A percentile compares a stretch with the other conserved stretches of the same genome.
Evolutionary conservation across 108 stramenopile species (phyloP).

Genomic region (Fragilariopsis cylindrus): DNA sequence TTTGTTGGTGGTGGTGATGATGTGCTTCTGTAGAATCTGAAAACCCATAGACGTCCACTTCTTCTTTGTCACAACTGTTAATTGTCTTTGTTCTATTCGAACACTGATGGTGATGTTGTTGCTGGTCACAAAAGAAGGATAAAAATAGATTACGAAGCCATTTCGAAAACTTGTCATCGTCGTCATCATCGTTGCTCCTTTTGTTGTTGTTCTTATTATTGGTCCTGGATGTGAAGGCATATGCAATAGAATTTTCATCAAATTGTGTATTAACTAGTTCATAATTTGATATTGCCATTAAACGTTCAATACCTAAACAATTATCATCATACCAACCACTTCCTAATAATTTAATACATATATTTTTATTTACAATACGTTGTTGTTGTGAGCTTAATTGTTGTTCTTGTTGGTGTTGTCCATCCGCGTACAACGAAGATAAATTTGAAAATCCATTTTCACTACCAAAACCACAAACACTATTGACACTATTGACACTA

Average conservation of each 20-base stretch:
- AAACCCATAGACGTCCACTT: background rate
- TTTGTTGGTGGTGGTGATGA: background rate
- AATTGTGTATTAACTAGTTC: background rate
- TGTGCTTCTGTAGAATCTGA: background rate
- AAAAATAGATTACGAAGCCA: background rate
- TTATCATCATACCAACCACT: slow-evolving; percentile 11
- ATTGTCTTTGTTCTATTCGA: background rate
- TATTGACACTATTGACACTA: no score
- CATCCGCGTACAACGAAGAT: no score
- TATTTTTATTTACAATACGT: background rate
- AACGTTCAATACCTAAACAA: slow-evolving; percentile 1
- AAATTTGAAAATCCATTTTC: no score
- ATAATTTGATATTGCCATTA: background rate
- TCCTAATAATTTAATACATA: background rate
- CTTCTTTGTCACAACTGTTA: background rate
- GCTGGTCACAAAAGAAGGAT: background rate
- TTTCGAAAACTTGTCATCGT: background rate
- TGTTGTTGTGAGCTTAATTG: no score
- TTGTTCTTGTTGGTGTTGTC: no score
- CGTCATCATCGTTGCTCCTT: no score
- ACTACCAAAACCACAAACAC: no score
- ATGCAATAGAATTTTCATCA: background rate
- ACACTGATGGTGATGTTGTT: background rate
- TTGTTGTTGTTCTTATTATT: background rate
- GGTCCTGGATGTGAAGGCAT: background rate